Conservation (phyloP, 2,329 filamentous ascomycete genomes). For the Phoma sp. region DNA sequence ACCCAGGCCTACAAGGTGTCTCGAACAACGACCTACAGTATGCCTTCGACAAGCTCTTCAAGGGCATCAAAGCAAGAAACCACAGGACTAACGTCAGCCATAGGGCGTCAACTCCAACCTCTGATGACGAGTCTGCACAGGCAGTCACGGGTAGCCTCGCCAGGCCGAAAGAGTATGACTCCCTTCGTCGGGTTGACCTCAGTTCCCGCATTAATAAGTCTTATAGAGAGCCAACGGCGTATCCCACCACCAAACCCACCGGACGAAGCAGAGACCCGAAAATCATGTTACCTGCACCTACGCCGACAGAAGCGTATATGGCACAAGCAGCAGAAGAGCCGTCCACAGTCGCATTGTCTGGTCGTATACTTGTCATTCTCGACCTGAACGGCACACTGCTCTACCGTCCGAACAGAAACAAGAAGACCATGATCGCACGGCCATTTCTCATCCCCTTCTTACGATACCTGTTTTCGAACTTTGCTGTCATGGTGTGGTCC, state of each 20-base stretch:
- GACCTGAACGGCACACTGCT: constrained; percentile 95
- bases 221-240: constrained; percentile 16
- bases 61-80: constrained; percentile 16
- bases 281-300: constrained; percentile 59
- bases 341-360: constrained; percentile 52
- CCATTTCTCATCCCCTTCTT: constrained; percentile 74
- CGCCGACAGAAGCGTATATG: constrained; percentile 68
- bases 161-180: constrained; percentile 29
- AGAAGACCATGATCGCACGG: constrained; percentile 66
- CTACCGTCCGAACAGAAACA: constrained; percentile 64
- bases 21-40: constrained; percentile 30
- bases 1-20: constrained; percentile 16
- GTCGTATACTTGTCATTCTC: constrained; percentile 78
- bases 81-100: constrained; percentile 21
- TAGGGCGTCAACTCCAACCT: constrained; percentile 25
- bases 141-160: constrained; percentile 7
- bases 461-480: constrained; percentile 73
- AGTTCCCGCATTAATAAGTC: constrained; percentile 32
- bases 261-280: constrained; percentile 34
- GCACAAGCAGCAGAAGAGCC: constrained; percentile 53
- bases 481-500: constrained; percentile 88
- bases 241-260: constrained; percentile 4
- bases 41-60: constrained; percentile 24
- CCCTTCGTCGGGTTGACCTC: constrained; percentile 16
- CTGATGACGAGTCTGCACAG: constrained; percentile 5